phyloP scores from a whole-genome alignment of 495 filamentous ascomycete species.

The Bacidia gigantensis region DNA sequence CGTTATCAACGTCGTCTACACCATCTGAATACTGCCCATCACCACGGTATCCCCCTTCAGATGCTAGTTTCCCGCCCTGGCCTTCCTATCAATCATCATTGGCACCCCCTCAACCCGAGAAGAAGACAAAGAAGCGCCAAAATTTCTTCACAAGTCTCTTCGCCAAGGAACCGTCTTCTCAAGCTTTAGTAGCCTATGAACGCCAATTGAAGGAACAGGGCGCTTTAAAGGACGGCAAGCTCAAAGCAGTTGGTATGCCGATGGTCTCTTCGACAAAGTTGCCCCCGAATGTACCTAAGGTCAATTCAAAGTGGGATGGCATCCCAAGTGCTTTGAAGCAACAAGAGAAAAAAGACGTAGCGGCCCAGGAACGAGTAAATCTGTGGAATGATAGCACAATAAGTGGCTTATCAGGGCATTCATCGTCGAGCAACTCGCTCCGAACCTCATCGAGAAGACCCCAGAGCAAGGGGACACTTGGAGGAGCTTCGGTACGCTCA shows the following conservation, averaged over 20 bases:
- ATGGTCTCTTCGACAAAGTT: constrained; percentile 29
- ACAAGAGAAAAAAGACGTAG: constrained; percentile 20
- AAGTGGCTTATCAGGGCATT: constrained; percentile 4
- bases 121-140: constrained; percentile 7
- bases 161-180: constrained; percentile 21
- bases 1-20: not conserved
- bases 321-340: constrained; percentile 25
- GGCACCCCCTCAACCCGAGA: constrained; percentile 1
- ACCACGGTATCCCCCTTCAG: not conserved
- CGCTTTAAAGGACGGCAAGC: constrained; percentile 11
- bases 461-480: constrained; percentile 7
- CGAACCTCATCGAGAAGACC: constrained; percentile 2
- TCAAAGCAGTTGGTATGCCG: constrained; percentile 17
- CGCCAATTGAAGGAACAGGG: constrained; percentile 14
- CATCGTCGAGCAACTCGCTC: constrained; percentile 2
- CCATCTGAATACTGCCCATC: not conserved
- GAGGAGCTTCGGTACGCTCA: constrained; percentile 7
- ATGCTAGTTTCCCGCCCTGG: not conserved
- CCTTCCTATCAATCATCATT: constrained; percentile 1
- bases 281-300: constrained; percentile 30
- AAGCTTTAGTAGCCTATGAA: constrained; percentile 20
- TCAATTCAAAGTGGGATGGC: constrained; percentile 38
- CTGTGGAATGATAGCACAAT: not conserved
- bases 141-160: constrained; percentile 18
- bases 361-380: constrained; percentile 11